Conservation (phyloP, 2,329 filamentous ascomycete species). For the Coniella lustricola region DNA sequence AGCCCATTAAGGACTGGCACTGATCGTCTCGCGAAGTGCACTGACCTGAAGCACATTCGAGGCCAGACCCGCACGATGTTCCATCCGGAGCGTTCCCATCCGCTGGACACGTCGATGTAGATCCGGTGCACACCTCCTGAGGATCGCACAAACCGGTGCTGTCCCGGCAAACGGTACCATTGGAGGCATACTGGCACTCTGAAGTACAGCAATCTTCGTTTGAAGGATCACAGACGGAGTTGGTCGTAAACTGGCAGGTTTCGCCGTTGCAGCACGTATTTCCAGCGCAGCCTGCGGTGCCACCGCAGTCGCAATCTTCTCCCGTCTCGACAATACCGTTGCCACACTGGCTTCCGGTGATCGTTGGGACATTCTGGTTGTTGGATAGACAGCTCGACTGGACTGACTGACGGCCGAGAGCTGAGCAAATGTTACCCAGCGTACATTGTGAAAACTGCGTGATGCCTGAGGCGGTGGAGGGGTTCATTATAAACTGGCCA, state of each 20-base stretch:
- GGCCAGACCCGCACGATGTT: slow-evolving; percentile 62
- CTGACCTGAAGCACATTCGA: slow-evolving; percentile 84
- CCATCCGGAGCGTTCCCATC: slow-evolving; percentile 67
- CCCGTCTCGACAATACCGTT: slow-evolving; percentile 94
- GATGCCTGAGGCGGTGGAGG: slow-evolving; percentile 68
- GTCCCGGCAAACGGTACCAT: slow-evolving; percentile 69
- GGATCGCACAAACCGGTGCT: slow-evolving; percentile 81
- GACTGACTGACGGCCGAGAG: slow-evolving; percentile 69
- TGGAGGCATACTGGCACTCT: slow-evolving; percentile 59
- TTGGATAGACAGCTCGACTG: slow-evolving; percentile 72
- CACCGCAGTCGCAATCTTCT: slow-evolving; percentile 95
- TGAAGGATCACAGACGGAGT: slow-evolving; percentile 69
- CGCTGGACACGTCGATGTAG: slow-evolving; percentile 62
- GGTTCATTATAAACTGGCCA: slow-evolving; percentile 91
- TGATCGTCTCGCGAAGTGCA: slow-evolving; percentile 89
- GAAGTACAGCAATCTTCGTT: slow-evolving; percentile 76
- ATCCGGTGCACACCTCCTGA: slow-evolving; percentile 73
- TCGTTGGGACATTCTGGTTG: slow-evolving; percentile 76
- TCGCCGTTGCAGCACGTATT: slow-evolving; percentile 78
- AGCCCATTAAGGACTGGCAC: slow-evolving; percentile 78
- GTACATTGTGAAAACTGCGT: slow-evolving; percentile 79
- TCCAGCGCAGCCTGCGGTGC: slow-evolving; percentile 58
- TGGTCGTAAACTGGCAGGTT: slow-evolving; percentile 76
- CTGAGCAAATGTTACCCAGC: slow-evolving; percentile 89
- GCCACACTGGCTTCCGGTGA: slow-evolving; percentile 79